Base-by-base conservation (phyloP, 2,329 filamentous ascomycete genomes). In the Cladorrhinum sp. region DNA sequence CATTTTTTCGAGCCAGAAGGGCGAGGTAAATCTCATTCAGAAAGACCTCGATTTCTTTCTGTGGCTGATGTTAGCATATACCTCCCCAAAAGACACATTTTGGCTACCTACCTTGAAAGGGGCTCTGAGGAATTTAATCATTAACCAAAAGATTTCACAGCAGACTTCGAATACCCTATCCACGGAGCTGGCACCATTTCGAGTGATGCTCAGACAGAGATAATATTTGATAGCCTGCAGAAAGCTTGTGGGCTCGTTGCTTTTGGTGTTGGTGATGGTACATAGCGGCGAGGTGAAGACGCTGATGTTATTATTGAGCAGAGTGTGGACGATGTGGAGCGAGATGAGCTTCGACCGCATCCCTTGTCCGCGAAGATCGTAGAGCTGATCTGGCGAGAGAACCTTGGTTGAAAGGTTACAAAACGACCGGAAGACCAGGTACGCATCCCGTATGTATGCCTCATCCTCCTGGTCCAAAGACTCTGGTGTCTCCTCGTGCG, bases 321-420 rank as follows among this genome's bases (percentile, higher is more conserved):
- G 86, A 46, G 92, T 96, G 72, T 97, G 93, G 65, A 99, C 95
- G 63, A 98, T 88, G 74, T 99, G 93, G 60, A 99, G 84, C 16
- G 95, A 97, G 64, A 99, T 86, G 56, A 99, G 82, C 76, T 99
- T 99, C 2, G 94, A 97, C 63, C 95, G 88, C 94, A 99, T 99
- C 39, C 94, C 91, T 71, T 97, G 93, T 18, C 93, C 94, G 59
- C 92, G 92, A 56, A 96, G 79, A 71, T 99, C 95, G 70, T 94
- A 92, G 20, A 96, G 86, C 74, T 98, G 93, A 64, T 99, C 95
- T 2, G 92, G 87, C 8, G 91, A 86, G 24, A 99, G 80, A 46
- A 92, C 80, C 74, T 99, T 99, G 64, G 94, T 97, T 62, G 94
- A 97, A 51, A 99, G 80, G 75, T 97, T 96, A 81, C 96, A 99